Evolutionary conservation across 306 rosid genomes (phyloP), one percentile per base, ranked within the genome.

Genomic region (Nissolia schottii): DNA sequence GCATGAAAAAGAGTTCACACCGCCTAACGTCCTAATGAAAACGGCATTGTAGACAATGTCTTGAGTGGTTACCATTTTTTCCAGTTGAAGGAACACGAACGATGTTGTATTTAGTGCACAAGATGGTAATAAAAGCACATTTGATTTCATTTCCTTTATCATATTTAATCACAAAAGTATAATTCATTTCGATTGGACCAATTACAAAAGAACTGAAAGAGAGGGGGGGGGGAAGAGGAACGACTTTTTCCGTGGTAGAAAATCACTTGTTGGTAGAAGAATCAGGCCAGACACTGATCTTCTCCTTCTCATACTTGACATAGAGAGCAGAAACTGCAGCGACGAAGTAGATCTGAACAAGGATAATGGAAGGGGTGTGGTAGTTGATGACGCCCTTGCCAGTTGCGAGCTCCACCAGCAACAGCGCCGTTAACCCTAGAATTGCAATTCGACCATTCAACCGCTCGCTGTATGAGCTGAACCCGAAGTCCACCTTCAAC

Each of bases 381-480:
- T 82, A 94, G 18, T 81, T 87, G 3, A 94, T 53, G 3, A 94
- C 90, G 2, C 96, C 72, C 85, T 85, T 91, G 75, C 97, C 98
- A 0, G 97, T 94, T 0, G 95, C 96, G 0, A 91, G 53, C 74
- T 94, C 98, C 83, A 91, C 95, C 79, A 92, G 73, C 32, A 94
- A 0, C 80, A 91, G 35, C n/a, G 96, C 97, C 77, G 88, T 13
- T 14, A 91, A 25, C 3, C 98, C 98, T 1, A 93, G 55, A 2
- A 80, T 62, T 62, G 98, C 96, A 4, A 91, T 61, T 29, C 89
- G 77, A 23, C 97, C 98, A 51, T 93, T 93, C 7, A 87, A 28
- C 54, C 88, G 41, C 81, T 93, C 96, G 64, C 98, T 93, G 81
- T 78, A 90, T 50, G 83, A 80, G 23, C 85, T 87, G 74, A 93